These are phyloP conservation scores for Sporothrix schenckii DNA, from an alignment of 2,329 filamentous ascomycete genomes.

Conservation along the genomic window DNA sequence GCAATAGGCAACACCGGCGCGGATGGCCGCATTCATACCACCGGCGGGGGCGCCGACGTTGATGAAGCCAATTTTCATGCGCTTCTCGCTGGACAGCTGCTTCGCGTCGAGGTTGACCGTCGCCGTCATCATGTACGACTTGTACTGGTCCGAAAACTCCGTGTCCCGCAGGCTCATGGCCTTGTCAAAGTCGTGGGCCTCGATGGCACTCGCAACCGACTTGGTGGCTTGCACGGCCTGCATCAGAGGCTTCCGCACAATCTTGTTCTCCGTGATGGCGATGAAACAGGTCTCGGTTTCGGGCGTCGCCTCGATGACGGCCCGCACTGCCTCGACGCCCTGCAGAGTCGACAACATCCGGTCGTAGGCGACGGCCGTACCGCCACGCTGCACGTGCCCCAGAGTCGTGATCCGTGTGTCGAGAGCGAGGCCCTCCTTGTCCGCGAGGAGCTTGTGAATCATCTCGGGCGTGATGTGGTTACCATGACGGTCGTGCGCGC, in stretches of 20 bases:
- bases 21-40: slow-evolving; percentile 96
- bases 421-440: slow-evolving; percentile 70
- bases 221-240: slow-evolving; percentile 87
- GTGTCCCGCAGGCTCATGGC: slow-evolving; percentile 89
- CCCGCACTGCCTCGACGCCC: slow-evolving; percentile 90
- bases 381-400: slow-evolving; percentile 96
- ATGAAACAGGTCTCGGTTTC: slow-evolving; percentile 93
- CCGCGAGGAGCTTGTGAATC: slow-evolving; percentile 86
- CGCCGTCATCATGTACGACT: slow-evolving; percentile 88
- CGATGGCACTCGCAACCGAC: slow-evolving; percentile 78
- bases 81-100: slow-evolving; percentile 70
- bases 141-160: slow-evolving; percentile 91
- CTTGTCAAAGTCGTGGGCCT: slow-evolving; percentile 79
- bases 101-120: slow-evolving; percentile 71
- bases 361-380: slow-evolving; percentile 89
- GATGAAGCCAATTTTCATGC: slow-evolving; percentile 92
- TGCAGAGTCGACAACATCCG: slow-evolving; percentile 90
- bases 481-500: slow-evolving; percentile 81
- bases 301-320: slow-evolving; percentile 84
- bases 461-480: slow-evolving; percentile 79
- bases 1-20: slow-evolving; percentile 91
- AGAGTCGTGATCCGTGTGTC: slow-evolving; percentile 95
- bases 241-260: slow-evolving; percentile 84
- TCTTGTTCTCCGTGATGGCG: slow-evolving; percentile 97
- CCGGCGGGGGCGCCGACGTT: slow-evolving; percentile 95